Percentiles rank a stretch among this genome's conserved stretches.
phyloP scores from a whole-genome alignment of 257 asterid genomes.

The Ligustrum vulgare region DNA sequence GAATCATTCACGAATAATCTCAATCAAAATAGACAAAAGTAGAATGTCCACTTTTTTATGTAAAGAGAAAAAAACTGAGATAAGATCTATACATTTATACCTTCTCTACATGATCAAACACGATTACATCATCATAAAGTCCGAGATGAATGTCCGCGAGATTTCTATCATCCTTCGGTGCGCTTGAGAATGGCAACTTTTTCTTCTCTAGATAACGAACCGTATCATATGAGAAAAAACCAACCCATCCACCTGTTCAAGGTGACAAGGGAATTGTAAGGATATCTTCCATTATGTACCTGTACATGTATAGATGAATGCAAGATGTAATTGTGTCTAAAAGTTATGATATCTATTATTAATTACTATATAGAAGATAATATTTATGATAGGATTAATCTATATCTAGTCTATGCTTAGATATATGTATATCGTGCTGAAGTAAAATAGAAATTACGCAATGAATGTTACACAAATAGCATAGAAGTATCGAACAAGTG shows the following conservation, averaged over 20 bases:
- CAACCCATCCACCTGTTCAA: conserved; percentile 93
- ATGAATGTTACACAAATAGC: background rate
- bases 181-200: conserved; percentile 63
- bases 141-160: conserved; percentile 90
- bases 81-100: conserved; percentile 34
- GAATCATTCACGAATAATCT: conserved; percentile 19
- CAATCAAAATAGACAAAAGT: conserved; percentile 5
- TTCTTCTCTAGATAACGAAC: conserved; percentile 72
- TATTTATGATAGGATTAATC: background rate
- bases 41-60: background rate
- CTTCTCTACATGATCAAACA: conserved; percentile 94
- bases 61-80: background rate
- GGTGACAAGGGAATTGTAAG: conserved; percentile 3
- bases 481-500: background rate
- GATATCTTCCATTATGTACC: conserved; percentile 5
- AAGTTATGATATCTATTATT: too few species aligned
- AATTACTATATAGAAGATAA: too few species aligned
- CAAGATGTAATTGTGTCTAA: background rate
- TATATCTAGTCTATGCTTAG: background rate
- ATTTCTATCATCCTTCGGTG: conserved; percentile 73
- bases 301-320: background rate
- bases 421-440: background rate
- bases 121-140: conserved; percentile 74
- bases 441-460: background rate
- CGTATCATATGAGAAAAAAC: conserved; percentile 86